Evolutionary conservation across 2,329 filamentous ascomycete species (phyloP).

Genomic region (Clathrospora elynae): DNA sequence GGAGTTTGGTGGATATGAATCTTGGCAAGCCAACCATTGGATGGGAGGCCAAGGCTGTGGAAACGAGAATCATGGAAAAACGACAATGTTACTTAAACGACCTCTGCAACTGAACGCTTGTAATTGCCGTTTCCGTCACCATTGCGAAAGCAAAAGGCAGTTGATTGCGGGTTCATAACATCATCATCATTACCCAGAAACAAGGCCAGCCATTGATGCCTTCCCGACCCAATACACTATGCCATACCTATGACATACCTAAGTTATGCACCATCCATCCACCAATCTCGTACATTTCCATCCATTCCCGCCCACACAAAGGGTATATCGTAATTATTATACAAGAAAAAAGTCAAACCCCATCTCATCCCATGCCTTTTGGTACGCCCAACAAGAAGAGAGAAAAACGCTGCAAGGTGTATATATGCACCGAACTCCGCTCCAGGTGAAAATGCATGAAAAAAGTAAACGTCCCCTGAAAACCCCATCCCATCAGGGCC

Average conservation of each 20-base stretch:
- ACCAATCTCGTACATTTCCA: neutral
- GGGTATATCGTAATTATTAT: slow-evolving; percentile 31
- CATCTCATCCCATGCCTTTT: slow-evolving; percentile 3
- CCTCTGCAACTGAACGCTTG: no score
- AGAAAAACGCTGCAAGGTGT: slow-evolving; percentile 12
- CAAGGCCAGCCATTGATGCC: no score
- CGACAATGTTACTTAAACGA: no score
- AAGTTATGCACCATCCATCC: slow-evolving; percentile 1
- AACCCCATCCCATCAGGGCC: no score
- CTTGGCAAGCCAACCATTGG: neutral
- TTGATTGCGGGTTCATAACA: slow-evolving; percentile 21
- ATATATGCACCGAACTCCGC: no score
- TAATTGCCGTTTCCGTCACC: no score
- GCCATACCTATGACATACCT: slow-evolving; percentile 8
- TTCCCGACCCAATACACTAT: no score
- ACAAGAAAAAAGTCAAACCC: slow-evolving; percentile 17
- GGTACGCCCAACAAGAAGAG: slow-evolving; percentile 5
- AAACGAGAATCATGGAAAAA: no score
- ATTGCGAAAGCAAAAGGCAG: no score
- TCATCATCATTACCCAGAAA: slow-evolving; percentile 24
- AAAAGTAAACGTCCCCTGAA: no score
- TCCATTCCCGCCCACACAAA: slow-evolving; percentile 18
- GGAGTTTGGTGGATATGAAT: slow-evolving; percentile 9
- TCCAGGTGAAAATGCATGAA: no score
- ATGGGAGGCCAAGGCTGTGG: no score